phyloP scores from a whole-genome alignment of 129 eudicot genomes.

The Calendula officinalis region DNA sequence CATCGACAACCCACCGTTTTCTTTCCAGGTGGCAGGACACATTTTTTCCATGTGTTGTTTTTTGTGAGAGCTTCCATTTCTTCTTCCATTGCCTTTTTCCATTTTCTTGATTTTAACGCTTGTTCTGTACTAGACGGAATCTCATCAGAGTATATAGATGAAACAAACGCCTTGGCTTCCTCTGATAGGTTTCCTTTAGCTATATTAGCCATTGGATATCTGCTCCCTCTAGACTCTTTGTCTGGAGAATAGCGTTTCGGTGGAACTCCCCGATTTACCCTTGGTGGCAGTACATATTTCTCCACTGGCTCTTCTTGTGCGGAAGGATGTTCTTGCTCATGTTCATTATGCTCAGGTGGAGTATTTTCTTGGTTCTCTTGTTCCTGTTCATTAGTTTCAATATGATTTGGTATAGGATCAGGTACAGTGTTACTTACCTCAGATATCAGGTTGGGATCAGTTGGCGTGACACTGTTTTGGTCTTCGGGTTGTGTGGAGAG shows the following conservation, averaged over 20 bases:
- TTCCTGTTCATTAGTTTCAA: neutral
- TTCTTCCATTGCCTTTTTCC: no score
- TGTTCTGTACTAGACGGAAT: neutral
- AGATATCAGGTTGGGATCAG: neutral
- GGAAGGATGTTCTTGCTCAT: neutral
- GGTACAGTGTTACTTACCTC: neutral
- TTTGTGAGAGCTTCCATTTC: no score
- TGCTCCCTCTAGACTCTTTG: neutral
- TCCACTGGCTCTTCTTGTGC: neutral
- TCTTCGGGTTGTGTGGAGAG: constrained; percentile 7
- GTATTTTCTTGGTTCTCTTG: neutral
- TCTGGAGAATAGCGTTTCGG: neutral
- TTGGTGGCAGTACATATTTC: constrained; percentile 2
- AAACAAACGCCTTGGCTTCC: neutral
- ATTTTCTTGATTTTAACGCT: neutral
- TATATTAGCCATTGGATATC: neutral
- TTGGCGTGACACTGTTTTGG: neutral
- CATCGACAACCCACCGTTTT: neutral
- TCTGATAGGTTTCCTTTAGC: constrained; percentile 1
- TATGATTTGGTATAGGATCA: neutral
- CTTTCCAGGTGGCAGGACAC: neutral
- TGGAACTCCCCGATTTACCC: constrained; percentile 1
- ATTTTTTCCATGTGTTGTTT: neutral
- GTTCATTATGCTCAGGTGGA: neutral
- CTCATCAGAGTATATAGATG: neutral